phyloP scores from a whole-genome alignment of 208 protist genomes.

The Leishmania amazonensis region DNA sequence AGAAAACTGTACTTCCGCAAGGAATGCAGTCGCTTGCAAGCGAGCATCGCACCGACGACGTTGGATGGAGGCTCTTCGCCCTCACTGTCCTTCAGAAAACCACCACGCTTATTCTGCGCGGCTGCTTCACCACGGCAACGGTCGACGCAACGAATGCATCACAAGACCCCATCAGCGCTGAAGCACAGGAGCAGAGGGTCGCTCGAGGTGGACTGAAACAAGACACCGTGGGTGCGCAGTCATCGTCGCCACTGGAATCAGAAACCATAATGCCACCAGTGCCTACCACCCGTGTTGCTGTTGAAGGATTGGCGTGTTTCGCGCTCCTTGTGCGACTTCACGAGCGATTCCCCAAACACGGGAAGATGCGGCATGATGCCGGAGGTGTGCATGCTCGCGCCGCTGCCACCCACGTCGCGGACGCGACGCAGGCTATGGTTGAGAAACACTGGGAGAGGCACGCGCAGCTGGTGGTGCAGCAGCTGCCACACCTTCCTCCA shows the following conservation, averaged over 20 bases:
- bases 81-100: conserved; percentile 15
- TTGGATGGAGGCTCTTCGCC: conserved; percentile 15
- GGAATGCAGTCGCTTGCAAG: neutral
- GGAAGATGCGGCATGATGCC: neutral
- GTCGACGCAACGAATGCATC: neutral
- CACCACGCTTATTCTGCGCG: conserved; percentile 14
- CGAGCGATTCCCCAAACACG: neutral
- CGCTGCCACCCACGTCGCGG: neutral
- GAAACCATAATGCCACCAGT: neutral
- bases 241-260: neutral
- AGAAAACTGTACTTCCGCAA: neutral
- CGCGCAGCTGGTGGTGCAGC: neutral
- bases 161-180: neutral
- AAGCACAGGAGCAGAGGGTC: neutral
- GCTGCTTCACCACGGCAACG: conserved; percentile 12
- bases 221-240: neutral
- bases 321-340: conserved; percentile 6
- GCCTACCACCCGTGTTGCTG: conserved; percentile 2
- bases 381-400: neutral
- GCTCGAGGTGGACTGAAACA: neutral
- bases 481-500: neutral
- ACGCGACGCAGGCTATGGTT: neutral
- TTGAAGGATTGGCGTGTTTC: conserved; percentile 13
- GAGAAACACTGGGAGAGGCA: conserved; percentile 24
- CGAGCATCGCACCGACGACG: neutral